These are phyloP conservation scores for Tubosaeta brunneosetosa DNA, from an alignment of 768 basidiomycete genomes.

Conservation along the genomic window DNA sequence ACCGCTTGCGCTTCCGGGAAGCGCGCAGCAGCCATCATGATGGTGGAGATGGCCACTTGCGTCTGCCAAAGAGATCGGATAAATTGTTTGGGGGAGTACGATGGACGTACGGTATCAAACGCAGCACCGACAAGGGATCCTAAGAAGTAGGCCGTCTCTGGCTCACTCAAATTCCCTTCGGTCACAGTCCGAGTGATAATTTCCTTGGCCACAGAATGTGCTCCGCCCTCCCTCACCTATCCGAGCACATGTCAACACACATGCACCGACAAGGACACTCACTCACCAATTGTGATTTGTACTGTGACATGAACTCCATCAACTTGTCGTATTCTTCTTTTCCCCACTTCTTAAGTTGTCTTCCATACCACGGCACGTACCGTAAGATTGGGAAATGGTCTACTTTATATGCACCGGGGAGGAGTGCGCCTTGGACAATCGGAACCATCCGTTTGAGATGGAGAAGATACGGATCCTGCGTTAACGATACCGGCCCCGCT, in stretches of 20 bases:
- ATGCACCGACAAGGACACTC: no score
- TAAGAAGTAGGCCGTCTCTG: constrained; percentile 54
- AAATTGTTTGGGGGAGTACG: no score
- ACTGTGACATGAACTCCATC: constrained; percentile 41
- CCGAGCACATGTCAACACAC: background rate
- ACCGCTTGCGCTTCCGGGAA: constrained; percentile 31
- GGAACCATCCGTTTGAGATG: constrained; percentile 28
- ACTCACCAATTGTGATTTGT: constrained; percentile 41
- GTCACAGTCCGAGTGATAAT: constrained; percentile 43
- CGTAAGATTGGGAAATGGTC: constrained; percentile 34
- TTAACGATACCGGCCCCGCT: constrained; percentile 12
- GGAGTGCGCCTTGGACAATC: constrained; percentile 29
- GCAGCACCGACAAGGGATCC: constrained; percentile 63
- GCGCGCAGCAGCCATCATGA: constrained; percentile 37
- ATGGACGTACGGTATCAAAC: constrained; percentile 42
- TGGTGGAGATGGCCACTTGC: constrained; percentile 22
- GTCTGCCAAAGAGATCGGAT: constrained; percentile 12
- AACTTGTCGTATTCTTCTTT: constrained; percentile 48
- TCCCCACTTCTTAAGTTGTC: constrained; percentile 51
- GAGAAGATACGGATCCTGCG: constrained; percentile 19
- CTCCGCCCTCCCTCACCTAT: constrained; percentile 9
- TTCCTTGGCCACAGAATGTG: constrained; percentile 46
- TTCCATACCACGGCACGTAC: constrained; percentile 58
- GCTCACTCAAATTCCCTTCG: constrained; percentile 45
- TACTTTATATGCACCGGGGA: constrained; percentile 31